Percentiles rank a stretch among this genome's conserved stretches.
Evolutionary conservation across 495 filamentous ascomycete species (phyloP).

Genomic region (Xylaria palmicola): DNA sequence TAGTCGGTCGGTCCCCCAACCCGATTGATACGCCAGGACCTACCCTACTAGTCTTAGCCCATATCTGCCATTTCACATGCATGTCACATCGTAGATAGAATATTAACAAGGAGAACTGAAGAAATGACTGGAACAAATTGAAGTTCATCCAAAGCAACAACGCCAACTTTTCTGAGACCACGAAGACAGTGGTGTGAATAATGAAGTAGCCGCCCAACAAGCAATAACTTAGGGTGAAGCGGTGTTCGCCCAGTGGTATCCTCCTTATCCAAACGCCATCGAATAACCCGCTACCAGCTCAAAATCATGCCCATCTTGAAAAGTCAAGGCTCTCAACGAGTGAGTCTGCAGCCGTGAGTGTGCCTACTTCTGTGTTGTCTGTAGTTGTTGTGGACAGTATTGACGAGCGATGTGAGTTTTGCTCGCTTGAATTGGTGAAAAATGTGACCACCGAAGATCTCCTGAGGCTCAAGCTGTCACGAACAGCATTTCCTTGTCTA

Average conservation of each 20-base stretch:
- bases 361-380: slow-evolving; percentile 48
- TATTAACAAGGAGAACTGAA: not conserved
- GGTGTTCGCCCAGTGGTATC: slow-evolving; percentile 36
- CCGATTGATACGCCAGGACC: not conserved
- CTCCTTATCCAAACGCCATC: slow-evolving; percentile 31
- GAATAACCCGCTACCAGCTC: slow-evolving; percentile 18
- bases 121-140: no score
- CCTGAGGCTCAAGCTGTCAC: slow-evolving; percentile 50
- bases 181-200: not conserved
- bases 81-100: not conserved
- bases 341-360: slow-evolving; percentile 42
- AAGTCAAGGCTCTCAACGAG: slow-evolving; percentile 59
- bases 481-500: slow-evolving; percentile 42
- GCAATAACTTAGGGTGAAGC: no score
- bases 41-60: not conserved
- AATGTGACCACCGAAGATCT: slow-evolving; percentile 57
- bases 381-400: slow-evolving; percentile 49
- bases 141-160: not conserved
- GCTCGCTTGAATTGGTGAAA: slow-evolving; percentile 45
- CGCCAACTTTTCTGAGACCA: not conserved
- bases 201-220: not conserved
- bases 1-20: not conserved
- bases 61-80: not conserved
- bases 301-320: slow-evolving; percentile 54
- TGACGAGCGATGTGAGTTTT: slow-evolving; percentile 50